phyloP scores from a whole-genome alignment of 345 rosid genomes.

The Populus alba region DNA sequence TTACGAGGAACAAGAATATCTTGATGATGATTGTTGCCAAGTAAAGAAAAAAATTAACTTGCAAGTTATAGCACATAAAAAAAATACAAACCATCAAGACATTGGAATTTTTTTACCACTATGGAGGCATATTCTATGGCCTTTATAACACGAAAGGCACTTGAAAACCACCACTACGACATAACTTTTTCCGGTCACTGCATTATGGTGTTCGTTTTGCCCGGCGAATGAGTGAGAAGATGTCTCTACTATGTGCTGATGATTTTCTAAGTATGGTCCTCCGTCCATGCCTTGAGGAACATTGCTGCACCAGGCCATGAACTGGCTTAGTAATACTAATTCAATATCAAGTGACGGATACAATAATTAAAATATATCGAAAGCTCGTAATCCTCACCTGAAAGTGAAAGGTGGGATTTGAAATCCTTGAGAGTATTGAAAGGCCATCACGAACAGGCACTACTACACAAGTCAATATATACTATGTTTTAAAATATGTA shows the following conservation, averaged over 20 bases:
- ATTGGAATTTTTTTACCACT: too few relatives aligned
- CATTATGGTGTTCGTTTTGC: conserved; percentile 32
- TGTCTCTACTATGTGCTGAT: conserved; percentile 13
- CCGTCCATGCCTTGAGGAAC: conserved; percentile 20
- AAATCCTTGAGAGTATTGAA: conserved; percentile 25
- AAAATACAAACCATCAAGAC: too few relatives aligned
- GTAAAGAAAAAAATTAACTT: too few relatives aligned
- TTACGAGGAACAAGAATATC: too few relatives aligned
- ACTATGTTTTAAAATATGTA: neutral
- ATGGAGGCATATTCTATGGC: too few relatives aligned
- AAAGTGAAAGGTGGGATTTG: conserved; percentile 48
- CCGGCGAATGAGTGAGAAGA: conserved; percentile 36
- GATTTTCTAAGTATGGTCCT: conserved; percentile 11
- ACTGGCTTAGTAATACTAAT: neutral
- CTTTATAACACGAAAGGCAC: too few relatives aligned
- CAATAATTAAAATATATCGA: too few relatives aligned
- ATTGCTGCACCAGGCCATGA: conserved; percentile 16
- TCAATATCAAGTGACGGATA: neutral
- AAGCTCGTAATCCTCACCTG: conserved; percentile 29
- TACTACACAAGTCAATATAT: neutral
- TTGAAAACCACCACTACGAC: neutral
- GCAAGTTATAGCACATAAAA: too few relatives aligned
- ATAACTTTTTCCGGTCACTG: neutral
- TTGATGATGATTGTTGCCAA: too few relatives aligned
- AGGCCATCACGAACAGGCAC: conserved; percentile 40